Percentiles rank a stretch among this genome's conserved stretches.
Evolutionary conservation across 192 early-diverging fungal genomes (phyloP).

Genomic region (Linnemannia elongata): DNA sequence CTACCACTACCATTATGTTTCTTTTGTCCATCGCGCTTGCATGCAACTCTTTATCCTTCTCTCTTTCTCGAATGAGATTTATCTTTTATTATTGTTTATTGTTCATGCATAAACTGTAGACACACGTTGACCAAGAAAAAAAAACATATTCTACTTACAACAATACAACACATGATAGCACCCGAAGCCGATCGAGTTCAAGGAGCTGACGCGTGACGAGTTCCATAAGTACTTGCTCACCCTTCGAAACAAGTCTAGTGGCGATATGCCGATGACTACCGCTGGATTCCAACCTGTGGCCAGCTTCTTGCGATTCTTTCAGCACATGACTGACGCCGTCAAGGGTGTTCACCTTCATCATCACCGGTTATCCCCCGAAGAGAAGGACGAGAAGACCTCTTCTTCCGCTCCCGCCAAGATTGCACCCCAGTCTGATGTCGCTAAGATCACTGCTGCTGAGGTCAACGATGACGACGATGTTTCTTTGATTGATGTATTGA

Average conservation of each 20-base stretch:
- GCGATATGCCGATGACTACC: neutral
- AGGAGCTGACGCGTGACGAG: constrained; percentile 15
- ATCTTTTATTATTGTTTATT: no score
- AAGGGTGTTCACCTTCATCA: neutral
- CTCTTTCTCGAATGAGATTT: no score
- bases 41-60: no score
- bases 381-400: neutral
- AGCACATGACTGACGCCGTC: neutral
- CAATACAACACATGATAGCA: neutral
- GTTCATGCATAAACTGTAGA: no score
- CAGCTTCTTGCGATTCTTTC: neutral
- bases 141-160: no score
- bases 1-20: neutral
- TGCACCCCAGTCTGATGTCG: no score
- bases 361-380: neutral
- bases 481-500: neutral
- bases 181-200: constrained; percentile 7
- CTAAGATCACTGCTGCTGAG: no score
- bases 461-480: neutral
- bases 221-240: constrained; percentile 18
- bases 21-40: no score
- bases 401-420: neutral
- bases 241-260: neutral
- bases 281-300: neutral
- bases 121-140: no score